Conservation (phyloP, 2,329 filamentous ascomycete species). For the Leptographium radiaticola region DNA sequence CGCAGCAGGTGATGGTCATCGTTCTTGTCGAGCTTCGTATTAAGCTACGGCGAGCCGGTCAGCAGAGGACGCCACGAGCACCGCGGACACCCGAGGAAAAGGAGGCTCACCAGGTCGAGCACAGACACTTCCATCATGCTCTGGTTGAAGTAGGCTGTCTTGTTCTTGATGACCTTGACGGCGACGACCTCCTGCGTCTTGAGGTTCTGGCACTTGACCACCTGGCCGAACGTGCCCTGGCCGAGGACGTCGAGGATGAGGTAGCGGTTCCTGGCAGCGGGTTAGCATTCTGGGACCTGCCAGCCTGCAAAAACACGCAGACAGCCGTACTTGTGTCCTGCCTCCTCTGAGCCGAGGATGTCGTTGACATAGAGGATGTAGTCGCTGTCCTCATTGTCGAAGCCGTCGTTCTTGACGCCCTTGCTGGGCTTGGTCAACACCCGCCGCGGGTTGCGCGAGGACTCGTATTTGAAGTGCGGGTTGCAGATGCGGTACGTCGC, state of each 20-base stretch:
- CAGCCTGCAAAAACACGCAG: constrained; percentile 2
- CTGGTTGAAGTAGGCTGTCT: constrained; percentile 98
- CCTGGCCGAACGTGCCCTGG: constrained; percentile 95
- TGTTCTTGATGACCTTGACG: constrained; percentile 98
- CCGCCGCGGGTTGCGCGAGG: constrained; percentile 85
- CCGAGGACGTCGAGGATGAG: constrained; percentile 93
- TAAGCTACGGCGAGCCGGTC: constrained; percentile 47
- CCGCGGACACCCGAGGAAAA: neutral
- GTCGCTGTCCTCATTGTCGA: constrained; percentile 97
- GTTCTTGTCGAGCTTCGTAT: constrained; percentile 98
- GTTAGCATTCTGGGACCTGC: constrained; percentile 1
- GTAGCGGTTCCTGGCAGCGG: constrained; percentile 65
- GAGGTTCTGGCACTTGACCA: constrained; percentile 96
- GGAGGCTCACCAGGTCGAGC: constrained; percentile 64
- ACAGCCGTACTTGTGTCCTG: constrained; percentile 73
- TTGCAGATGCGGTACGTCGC: constrained; percentile 98
- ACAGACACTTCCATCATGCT: constrained; percentile 99
- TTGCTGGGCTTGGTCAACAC: constrained; percentile 98
- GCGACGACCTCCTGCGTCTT: constrained; percentile 98
- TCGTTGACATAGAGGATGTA: constrained; percentile 99
- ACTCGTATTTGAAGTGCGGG: constrained; percentile 96
- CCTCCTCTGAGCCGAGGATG: constrained; percentile 93
- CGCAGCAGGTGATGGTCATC: constrained; percentile 93
- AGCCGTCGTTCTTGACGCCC: constrained; percentile 95
- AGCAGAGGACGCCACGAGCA: neutral